Percentiles rank a stretch among this genome's conserved stretches.
Conservation (phyloP, 306 rosid genomes). For the Corylus heterophylla region DNA sequence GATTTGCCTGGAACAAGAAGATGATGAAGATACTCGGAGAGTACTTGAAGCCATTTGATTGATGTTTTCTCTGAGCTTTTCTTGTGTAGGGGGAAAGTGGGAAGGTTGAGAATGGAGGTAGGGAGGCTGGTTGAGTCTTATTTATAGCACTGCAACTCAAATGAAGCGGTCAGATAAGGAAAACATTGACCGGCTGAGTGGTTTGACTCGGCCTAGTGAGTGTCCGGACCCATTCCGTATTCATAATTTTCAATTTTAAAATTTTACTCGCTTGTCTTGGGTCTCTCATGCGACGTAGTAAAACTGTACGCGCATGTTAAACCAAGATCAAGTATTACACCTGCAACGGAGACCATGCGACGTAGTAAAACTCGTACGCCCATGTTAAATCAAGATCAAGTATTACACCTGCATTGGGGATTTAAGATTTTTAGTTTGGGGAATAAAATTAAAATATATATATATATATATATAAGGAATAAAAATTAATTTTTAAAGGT, state of each 20-base stretch:
- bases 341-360: no score
- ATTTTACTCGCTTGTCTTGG: no score
- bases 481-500: no score
- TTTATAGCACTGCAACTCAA: background rate
- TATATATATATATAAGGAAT: no score
- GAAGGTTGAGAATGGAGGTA: background rate
- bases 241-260: background rate
- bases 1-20: constrained; percentile 31
- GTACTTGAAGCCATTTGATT: constrained; percentile 31
- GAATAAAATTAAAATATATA: no score
- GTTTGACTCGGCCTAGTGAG: constrained; percentile 10
- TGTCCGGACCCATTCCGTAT: constrained; percentile 1
- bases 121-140: background rate
- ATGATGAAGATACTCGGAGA: constrained; percentile 26
- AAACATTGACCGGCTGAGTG: constrained; percentile 7
- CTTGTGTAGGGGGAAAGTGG: background rate
- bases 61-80: constrained; percentile 32
- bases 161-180: constrained; percentile 37
- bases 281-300: no score
- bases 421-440: no score
- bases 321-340: no score
- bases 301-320: no score
- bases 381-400: no score
- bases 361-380: no score
- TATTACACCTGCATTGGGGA: no score